Percentiles rank a stretch among this genome's conserved stretches.
phyloP scores from a whole-genome alignment of 1,139 yeast genomes.

The Debaryomyces singareniensis region DNA sequence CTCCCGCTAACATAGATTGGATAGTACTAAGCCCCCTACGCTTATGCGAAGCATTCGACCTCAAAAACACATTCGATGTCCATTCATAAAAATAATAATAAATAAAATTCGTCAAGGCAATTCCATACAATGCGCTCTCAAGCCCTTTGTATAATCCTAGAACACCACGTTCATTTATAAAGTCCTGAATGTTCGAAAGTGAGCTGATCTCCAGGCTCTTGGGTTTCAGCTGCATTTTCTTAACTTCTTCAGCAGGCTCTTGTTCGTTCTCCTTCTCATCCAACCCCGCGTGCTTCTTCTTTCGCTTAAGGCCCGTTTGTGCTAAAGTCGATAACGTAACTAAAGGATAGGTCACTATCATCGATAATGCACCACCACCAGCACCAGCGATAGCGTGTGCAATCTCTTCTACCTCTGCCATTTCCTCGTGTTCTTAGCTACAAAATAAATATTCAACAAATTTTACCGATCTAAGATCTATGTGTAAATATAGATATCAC shows the following conservation, averaged over 20 bases:
- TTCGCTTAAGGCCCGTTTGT: slow-evolving; percentile 54
- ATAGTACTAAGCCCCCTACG: slow-evolving; percentile 48
- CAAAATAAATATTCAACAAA: too few species aligned
- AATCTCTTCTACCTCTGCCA: slow-evolving; percentile 43
- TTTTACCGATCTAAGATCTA: too few species aligned
- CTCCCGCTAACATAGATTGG: slow-evolving; percentile 75
- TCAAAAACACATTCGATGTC: slow-evolving; percentile 49
- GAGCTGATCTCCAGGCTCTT: slow-evolving; percentile 19
- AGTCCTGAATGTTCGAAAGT: slow-evolving; percentile 34
- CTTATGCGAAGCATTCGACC: slow-evolving; percentile 21
- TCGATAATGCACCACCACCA: slow-evolving; percentile 84
- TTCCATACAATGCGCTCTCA: slow-evolving; percentile 83
- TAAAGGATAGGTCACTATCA: slow-evolving; percentile 80
- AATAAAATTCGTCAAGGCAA: slow-evolving; percentile 77
- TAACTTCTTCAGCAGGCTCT: slow-evolving; percentile 2
- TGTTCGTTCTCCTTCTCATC: slow-evolving; percentile 9
- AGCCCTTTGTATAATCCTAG: slow-evolving; percentile 76
- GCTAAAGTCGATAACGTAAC: slow-evolving; percentile 81
- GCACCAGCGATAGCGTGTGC: slow-evolving; percentile 94
- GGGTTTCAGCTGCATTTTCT: slow-evolving; percentile 13
- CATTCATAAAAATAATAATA: slow-evolving; percentile 89
- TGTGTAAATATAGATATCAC: too few species aligned
- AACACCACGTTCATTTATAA: slow-evolving; percentile 59
- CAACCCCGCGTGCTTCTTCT: too few species aligned
- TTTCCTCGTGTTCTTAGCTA: too few species aligned